A percentile compares a stretch with the other conserved stretches of the same genome.
Evolutionary conservation across 352 stramenopile genomes (phyloP).

Genomic region (Pythium pyrilobum): DNA sequence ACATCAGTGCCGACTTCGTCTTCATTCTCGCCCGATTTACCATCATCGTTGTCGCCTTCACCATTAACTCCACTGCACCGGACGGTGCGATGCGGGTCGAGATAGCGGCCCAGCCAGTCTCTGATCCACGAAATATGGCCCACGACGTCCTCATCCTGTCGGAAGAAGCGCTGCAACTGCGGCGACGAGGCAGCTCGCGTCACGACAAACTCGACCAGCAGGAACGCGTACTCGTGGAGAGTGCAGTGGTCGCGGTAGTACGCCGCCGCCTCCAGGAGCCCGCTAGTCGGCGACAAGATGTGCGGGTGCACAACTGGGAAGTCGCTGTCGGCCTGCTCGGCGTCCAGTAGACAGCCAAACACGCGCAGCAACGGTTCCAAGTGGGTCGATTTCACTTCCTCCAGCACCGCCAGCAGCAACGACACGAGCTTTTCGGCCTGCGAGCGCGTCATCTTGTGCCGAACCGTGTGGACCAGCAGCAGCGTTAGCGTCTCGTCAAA

Average conservation of each 20-base stretch:
- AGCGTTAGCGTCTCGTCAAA: conserved; percentile 29
- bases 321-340: neutral
- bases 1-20: too few relatives aligned
- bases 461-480: conserved; percentile 10
- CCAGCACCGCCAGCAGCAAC: conserved; percentile 50
- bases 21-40: neutral
- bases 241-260: conserved; percentile 58
- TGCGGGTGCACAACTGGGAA: conserved; percentile 27
- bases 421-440: conserved; percentile 46
- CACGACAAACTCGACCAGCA: conserved; percentile 50
- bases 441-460: neutral
- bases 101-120: conserved; percentile 35
- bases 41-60: neutral
- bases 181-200: conserved; percentile 20
- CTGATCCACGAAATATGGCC: conserved; percentile 41
- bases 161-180: conserved; percentile 38
- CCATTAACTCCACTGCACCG: neutral
- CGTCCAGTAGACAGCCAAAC: conserved; percentile 35
- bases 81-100: conserved; percentile 28
- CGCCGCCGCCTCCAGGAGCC: conserved; percentile 46
- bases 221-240: conserved; percentile 41
- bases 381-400: conserved; percentile 53
- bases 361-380: conserved; percentile 38
- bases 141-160: conserved; percentile 21
- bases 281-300: conserved; percentile 47